Evolutionary conservation across 352 stramenopile genomes (phyloP), one percentile per base, ranked within the genome.

Genomic region (Phytophthora pluvialis): DNA sequence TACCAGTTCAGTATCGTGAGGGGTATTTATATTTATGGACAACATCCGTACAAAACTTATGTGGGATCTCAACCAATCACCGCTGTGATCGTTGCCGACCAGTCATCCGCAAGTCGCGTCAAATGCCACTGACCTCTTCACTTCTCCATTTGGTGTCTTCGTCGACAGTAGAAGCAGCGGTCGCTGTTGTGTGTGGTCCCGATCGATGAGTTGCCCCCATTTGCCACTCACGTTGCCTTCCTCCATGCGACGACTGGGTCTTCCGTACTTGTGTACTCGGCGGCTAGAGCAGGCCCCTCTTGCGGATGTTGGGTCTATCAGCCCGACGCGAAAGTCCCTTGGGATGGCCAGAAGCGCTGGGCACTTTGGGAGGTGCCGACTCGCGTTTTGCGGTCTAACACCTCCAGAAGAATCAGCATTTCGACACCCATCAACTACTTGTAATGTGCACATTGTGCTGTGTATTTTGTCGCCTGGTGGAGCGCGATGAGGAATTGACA

Each of bases 291-390:
- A 90, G 77, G 78, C 74, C 78, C 73, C 80, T 69, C 73, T 76
- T 61, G 73, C 48, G 81, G 73, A 89, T 90, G 81, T 86, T 83
- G 80, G 81, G 81, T 90, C 81, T 56, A 90, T 90, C 81, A 90
- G 81, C 81, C 81, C 46, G 77, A 86, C 78, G 81, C 48, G 68
- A 90, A 77, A 87, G 80, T 85, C 77, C 70, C 80, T 77, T 73
- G 75, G 67, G 66, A 76, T 35, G 78, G 65, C 78, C 69, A 88
- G 81, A 86, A 89, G 68, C 74, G 81, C 81, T 90, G 81, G 81
- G 81, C 81, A 90, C 78, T 90, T 88, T 83, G 67, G 73, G 69
- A 80, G 69, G 70, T 58, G 64, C 64, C 52, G 62, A 64, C 47
- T 73, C 69, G 78, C 75, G 80, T 83, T 88, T 73, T 86, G 78